These are phyloP conservation scores for Russula lepida DNA, from an alignment of 768 basidiomycete genomes.

Conservation along the genomic window DNA sequence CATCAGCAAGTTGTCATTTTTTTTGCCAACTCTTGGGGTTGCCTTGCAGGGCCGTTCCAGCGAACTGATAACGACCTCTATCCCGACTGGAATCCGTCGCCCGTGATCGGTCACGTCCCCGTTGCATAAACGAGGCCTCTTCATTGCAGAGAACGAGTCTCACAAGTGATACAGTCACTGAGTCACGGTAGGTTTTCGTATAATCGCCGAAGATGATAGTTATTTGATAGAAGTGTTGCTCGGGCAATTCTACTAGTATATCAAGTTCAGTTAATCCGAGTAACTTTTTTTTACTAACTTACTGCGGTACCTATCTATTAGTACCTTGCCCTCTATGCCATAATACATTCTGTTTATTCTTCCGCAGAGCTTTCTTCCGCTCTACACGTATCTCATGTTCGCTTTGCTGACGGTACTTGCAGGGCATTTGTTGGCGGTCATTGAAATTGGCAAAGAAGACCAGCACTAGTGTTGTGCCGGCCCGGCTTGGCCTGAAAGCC, in stretches of 20 bases:
- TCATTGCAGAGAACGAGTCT: not conserved
- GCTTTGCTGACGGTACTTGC: too few relatives aligned
- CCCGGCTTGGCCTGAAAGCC: too few relatives aligned
- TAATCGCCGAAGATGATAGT: too few relatives aligned
- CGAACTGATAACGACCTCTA: conserved; percentile 14
- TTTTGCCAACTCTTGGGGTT: too few relatives aligned
- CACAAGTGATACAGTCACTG: too few relatives aligned
- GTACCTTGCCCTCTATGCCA: not conserved
- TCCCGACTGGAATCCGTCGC: conserved; percentile 22
- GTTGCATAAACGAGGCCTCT: not conserved
- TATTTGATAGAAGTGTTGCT: not conserved
- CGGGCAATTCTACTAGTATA: not conserved
- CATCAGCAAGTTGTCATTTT: too few relatives aligned
- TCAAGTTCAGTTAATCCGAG: not conserved
- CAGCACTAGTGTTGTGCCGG: too few relatives aligned
- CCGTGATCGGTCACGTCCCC: conserved; percentile 6
- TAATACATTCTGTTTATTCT: not conserved
- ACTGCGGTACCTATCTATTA: not conserved
- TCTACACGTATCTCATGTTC: not conserved
- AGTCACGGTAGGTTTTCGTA: not conserved
- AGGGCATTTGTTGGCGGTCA: too few relatives aligned
- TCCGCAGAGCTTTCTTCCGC: too few relatives aligned
- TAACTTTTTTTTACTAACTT: too few relatives aligned
- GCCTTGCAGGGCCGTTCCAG: not conserved
- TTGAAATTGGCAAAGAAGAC: too few relatives aligned